Base-by-base conservation (phyloP, 305 asterid species). In the Rubia tinctorum region DNA sequence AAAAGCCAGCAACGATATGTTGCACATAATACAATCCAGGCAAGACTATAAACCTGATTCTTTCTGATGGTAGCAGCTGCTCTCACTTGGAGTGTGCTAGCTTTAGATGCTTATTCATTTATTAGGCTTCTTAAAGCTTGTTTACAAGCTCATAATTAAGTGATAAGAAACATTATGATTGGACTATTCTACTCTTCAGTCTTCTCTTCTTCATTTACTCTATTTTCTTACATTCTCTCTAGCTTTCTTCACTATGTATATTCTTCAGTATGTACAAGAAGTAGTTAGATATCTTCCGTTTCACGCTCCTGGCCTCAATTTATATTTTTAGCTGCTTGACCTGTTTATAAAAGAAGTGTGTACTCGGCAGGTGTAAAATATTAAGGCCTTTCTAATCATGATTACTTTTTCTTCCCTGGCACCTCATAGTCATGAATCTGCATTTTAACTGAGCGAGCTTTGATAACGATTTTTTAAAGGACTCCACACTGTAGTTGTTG, bases 21-120 rank as follows among this genome's bases (percentile, higher is more conserved):
- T 77, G 98, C 98, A 63, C 98, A 91, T 72, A 88, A 77, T 73
- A 88, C 96, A 75, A 91, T 91, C 70, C 98, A 91, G 95, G 98
- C 76, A 81, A 79, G 73, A 40, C 7, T 65, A 18, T 45, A 8
- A 51, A 43, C 65, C 40, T 60, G 39, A 34, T 34, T 34, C 39
- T 34, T 34, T 2, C 5, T 34, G 17, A 37, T 74, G 20, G 44
- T 65, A 23, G 34, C 7, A 34, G 40, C 8, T 2, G 37, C 18
- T 63, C 22, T 60, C 25, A 11, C 9, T 0, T 11, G 23, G 43
- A 43, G 51, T 47, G 12, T n/a, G 15, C 49, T 30, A 0, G 63
- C 13, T 47, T 62, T 43, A 11, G 14, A 61, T 37, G 23, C 51
- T 37, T 61, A 10, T 53, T 63, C 47, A 13, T 11, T 20, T 18